phyloP scores from a whole-genome alignment of 2,329 filamentous ascomycete species.

The Dothistroma pini region DNA sequence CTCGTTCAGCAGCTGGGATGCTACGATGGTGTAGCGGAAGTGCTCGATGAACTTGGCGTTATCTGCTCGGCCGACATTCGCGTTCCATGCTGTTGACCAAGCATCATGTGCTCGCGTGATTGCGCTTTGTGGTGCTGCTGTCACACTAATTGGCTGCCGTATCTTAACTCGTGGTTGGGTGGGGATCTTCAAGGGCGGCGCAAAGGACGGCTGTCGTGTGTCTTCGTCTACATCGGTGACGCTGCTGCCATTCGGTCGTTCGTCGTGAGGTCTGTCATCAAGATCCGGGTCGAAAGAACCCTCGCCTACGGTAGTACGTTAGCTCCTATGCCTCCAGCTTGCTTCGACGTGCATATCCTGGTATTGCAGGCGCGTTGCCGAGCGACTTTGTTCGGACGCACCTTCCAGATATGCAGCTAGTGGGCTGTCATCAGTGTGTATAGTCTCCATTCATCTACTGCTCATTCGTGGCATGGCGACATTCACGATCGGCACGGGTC shows the following conservation, averaged over 20 bases:
- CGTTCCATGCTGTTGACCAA: slow-evolving; percentile 61
- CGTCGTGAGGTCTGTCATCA: slow-evolving; percentile 16
- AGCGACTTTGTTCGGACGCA: slow-evolving; percentile 43
- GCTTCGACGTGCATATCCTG: neutral
- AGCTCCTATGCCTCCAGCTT: slow-evolving; percentile 1
- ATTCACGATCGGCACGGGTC: neutral
- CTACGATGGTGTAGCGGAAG: slow-evolving; percentile 89
- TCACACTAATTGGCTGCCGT: slow-evolving; percentile 9
- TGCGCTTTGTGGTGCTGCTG: slow-evolving; percentile 18
- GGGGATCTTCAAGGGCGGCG: slow-evolving; percentile 17
- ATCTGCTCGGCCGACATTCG: slow-evolving; percentile 69
- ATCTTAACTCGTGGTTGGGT: slow-evolving; percentile 20
- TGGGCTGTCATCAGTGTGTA: slow-evolving; percentile 82
- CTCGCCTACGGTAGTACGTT: slow-evolving; percentile 25
- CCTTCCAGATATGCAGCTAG: slow-evolving; percentile 88
- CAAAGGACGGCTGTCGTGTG: slow-evolving; percentile 35
- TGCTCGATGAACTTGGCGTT: slow-evolving; percentile 85
- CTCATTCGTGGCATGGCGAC: neutral
- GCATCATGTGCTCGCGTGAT: slow-evolving; percentile 44
- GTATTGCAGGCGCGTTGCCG: slow-evolving; percentile 2
- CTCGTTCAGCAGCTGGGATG: slow-evolving; percentile 80
- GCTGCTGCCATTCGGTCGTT: slow-evolving; percentile 7
- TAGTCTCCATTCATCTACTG: slow-evolving; percentile 67
- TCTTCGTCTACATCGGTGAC: slow-evolving; percentile 8
- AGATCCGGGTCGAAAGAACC: slow-evolving; percentile 29